Evolutionary conservation across 305 asterid genomes (phyloP), one percentile per base, ranked within the genome.

Genomic region (Fraxinus albicans): DNA sequence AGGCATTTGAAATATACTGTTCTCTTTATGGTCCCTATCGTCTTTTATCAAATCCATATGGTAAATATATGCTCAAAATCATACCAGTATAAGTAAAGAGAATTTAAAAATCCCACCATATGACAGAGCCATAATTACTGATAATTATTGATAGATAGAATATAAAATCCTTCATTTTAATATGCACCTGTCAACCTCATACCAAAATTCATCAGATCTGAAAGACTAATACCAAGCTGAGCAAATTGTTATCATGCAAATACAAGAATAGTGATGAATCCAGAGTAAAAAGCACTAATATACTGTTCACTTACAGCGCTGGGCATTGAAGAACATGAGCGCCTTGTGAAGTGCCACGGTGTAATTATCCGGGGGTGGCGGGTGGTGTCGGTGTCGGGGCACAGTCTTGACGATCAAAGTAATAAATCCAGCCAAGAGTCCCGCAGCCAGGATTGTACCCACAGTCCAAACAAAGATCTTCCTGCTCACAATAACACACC

Each of bases 271-370:
- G 55, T 47, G 55, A 47, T 47, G n/a, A 44, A 44, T 47, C 55
- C 55, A 0, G 31, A 67, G 38, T 29, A 67, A 25, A 3, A 25
- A 12, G 17, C 9, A 65, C n/a, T 17, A 25, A 15, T 19, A n/a
- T 2, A 76, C 29, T 25, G 8, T 77, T 23, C 10, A 91, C 98
- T 89, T 77, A 96, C 99, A 96, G 3, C 91, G 89, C 89, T 94
- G 98, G 50, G 95, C 97, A 83, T 96, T 93, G 81, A 96, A 96
- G 91, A 96, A 96, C 96, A 93, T 93, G 81, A 96, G 96, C 0
- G 98, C 97, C 86, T 93, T 93, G 79, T 89, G 93, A 15, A 96
- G 91, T 58, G 99, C 99, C 8, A 87, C 79, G 1, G 99, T 93
- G 81, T 94, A 96, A 83, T 96, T 94, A 88, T 96, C 98, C 77